Evolutionary conservation across 169 alveolate genomes (phyloP), one percentile per base, ranked within the genome.

Genomic region (Eimeria zaria): DNA sequence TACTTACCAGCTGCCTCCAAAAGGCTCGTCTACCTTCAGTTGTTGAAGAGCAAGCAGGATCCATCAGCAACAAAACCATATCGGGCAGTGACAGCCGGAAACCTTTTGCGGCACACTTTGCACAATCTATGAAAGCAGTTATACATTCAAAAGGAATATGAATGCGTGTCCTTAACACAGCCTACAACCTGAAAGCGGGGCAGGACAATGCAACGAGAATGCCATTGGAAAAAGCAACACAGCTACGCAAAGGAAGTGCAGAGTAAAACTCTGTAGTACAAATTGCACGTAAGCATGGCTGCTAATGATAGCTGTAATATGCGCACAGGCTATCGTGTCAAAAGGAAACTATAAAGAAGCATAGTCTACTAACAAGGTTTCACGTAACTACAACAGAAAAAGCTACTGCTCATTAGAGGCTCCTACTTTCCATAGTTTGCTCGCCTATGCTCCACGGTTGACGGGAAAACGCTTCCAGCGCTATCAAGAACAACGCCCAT

Each of bases 141-240:
- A 30, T 60, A 60, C 33, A 16, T 6, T 60, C 69, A 62, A 27
- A 24, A 18, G 36, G 5, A 24, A 39, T 62, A 12, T 62, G n/a
- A 62, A 27, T 1, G 24, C 48, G 1, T 14, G n/a, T 6, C 3
- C n/a, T 6, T 22, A 33, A 14, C 51, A 69, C 80, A 30, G 33
- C 80, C n/a, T 69, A 69, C 80, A 69, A 33, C n/a, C 80, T 69
- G 80, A 36, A 69, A 33, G 80, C 51, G 24, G 12, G n/a, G 30
- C 51, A 69, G 51, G 22, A 9, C 9, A n/a, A 24, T 36, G 51
- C 27, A 5, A n/a, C n/a, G 0, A 33, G 9, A 69, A 2, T 48
- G 7, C n/a, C n/a, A 14, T 27, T 11, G 30, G 48, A 20, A 69
- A 33, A 30, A 4, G 5, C 51, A 33, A 9, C 80, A 33, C 12